Base-by-base conservation (phyloP, 345 rosid species). In the Populus euphratica region DNA sequence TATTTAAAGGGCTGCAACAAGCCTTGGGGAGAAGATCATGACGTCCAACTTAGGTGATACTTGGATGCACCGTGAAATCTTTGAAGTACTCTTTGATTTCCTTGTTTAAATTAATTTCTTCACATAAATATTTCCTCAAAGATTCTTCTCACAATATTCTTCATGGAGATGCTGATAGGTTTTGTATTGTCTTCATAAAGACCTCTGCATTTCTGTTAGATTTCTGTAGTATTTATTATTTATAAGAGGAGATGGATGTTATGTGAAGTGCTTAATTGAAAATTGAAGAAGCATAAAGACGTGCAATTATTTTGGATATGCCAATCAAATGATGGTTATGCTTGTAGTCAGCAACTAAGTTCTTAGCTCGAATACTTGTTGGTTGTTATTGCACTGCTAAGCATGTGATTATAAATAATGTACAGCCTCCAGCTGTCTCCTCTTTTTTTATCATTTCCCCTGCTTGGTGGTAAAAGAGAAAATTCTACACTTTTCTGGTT, bases 1-100 rank as follows among this genome's bases (percentile, higher is more conserved):
- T 79, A 73, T 83, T 72, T 84, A 68, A 91, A 84, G 81, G 73
- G 85, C 77, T 81, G 86, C 82, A 84, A 83, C 88, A 94, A 92
- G 91, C 92, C 97, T 72, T 96, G 99, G 99, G 93, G 94, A 80
- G 95, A 90, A 76, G 95, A 89, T 76, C 98, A 93, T 78, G 98
- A 96, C 80, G 86, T 94, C 83, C 97, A 90, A 85, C 91, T 96
- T 66, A 96, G 98, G 99, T 94, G 87, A 90, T 79, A 41, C 85
- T 80, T 79, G 78, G 75, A 78, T 78, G 83, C 70, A 69, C 35
- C 23, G 4, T 70, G 69, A 65, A 80, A 78, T 81, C 36, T 69
- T 81, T 69, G 74, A 77, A 76, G 74, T 59, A 71, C 70, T 70
- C 14, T 4, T 82, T 83, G 71, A 81, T 73, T 77, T 75, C 63